phyloP scores from a whole-genome alignment of 148 eudicot species.

The Camellia japonica region DNA sequence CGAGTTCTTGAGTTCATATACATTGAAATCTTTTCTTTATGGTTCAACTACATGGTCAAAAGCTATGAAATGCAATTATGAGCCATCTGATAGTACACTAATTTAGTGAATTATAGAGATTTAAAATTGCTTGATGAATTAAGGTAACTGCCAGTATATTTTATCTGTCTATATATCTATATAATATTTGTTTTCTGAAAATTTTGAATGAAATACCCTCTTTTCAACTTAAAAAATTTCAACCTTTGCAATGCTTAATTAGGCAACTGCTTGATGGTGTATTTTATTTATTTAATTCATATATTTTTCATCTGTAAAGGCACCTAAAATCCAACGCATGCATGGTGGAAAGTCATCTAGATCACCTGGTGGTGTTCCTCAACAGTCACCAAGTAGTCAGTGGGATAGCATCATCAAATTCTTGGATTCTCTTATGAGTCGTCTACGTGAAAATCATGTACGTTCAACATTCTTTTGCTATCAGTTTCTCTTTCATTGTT shows the following conservation, averaged over 20 bases:
- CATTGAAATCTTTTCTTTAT: too few relatives aligned
- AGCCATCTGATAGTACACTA: too few relatives aligned
- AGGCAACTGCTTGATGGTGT: not conserved
- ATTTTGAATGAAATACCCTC: too few relatives aligned
- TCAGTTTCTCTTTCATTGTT: constrained; percentile 2
- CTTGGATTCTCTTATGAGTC: constrained; percentile 85
- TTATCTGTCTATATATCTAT: too few relatives aligned
- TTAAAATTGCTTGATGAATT: too few relatives aligned
- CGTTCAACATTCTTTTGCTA: constrained; percentile 13
- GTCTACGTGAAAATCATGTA: constrained; percentile 80
- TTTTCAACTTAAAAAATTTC: too few relatives aligned
- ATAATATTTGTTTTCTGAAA: not conserved
- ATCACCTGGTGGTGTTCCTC: constrained; percentile 76
- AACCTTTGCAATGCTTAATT: not conserved
- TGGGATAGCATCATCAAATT: constrained; percentile 94
- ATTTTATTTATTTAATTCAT: not conserved
- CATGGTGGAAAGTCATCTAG: constrained; percentile 79
- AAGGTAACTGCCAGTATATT: too few relatives aligned
- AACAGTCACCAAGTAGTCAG: constrained; percentile 63
- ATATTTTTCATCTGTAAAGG: constrained; percentile 40
- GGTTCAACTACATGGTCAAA: too few relatives aligned
- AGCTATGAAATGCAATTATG: too few relatives aligned
- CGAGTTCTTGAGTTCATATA: too few relatives aligned
- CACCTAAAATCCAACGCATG: constrained; percentile 72
- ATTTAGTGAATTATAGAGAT: too few relatives aligned